Conservation (phyloP, 116 monocot species). For the Phalaenopsis hybrid region DNA sequence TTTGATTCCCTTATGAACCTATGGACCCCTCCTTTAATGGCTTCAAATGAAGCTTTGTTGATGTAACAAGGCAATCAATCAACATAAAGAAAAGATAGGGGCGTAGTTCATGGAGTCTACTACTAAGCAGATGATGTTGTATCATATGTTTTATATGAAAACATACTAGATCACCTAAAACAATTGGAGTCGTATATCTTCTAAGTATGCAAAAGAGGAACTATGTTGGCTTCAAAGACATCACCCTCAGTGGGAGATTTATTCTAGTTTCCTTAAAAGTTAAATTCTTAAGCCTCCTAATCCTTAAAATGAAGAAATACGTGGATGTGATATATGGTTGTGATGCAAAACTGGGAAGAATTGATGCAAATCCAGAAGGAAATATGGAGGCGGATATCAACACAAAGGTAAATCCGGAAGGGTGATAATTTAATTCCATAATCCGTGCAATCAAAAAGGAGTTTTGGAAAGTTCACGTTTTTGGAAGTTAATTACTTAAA, state of each 20-base stretch:
- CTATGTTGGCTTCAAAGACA: not conserved
- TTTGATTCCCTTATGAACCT: not conserved
- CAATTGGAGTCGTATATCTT: not conserved
- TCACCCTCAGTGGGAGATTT: not conserved
- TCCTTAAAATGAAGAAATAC: not conserved
- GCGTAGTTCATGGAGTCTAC: not conserved
- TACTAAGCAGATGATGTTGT: not conserved
- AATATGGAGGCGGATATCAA: too few species aligned
- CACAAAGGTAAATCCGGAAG: too few species aligned
- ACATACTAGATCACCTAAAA: not conserved
- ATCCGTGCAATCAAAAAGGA: too few species aligned
- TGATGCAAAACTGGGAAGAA: too few species aligned
- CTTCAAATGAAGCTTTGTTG: not conserved
- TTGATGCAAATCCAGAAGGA: too few species aligned
- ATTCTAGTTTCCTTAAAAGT: not conserved
- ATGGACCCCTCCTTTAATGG: not conserved
- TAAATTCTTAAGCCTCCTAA: too few species aligned
- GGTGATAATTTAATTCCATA: too few species aligned
- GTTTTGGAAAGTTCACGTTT: too few species aligned
- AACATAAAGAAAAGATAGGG: not conserved
- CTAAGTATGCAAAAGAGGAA: not conserved
- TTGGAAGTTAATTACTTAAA: too few species aligned
- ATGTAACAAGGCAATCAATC: not conserved
- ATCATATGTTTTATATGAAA: not conserved
- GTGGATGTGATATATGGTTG: not conserved